phyloP scores from a whole-genome alignment of 495 filamentous ascomycete species.

The Penicillium verhagenii region DNA sequence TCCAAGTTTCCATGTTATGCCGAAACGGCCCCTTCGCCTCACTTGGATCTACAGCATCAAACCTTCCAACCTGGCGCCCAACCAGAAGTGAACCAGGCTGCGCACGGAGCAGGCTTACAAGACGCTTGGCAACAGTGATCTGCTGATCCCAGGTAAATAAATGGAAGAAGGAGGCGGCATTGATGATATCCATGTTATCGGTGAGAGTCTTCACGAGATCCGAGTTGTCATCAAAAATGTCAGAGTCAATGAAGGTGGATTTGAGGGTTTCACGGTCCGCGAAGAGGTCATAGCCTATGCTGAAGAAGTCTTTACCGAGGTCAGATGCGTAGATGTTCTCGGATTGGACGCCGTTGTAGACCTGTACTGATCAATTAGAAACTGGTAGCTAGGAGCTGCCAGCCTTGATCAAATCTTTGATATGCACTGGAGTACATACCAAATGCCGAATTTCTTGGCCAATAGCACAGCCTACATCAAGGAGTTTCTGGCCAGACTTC shows the following conservation, averaged over 20 bases:
- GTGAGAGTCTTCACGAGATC: constrained; percentile 31
- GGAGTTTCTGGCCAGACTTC: constrained; percentile 31
- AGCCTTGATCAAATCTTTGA: no score
- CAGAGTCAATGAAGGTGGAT: constrained; percentile 46
- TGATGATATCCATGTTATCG: constrained; percentile 54
- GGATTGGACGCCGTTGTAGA: constrained; percentile 28
- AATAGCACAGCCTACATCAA: constrained; percentile 44
- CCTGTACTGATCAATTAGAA: constrained; percentile 8
- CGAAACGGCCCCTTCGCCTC: constrained; percentile 28
- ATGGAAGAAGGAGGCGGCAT: constrained; percentile 57
- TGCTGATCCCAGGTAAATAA: constrained; percentile 58
- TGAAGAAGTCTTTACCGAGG: constrained; percentile 36
- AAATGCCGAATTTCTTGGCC: constrained; percentile 41
- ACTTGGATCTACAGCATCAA: constrained; percentile 26
- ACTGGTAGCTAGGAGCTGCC: neutral
- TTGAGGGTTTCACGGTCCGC: constrained; percentile 40
- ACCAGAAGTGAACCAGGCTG: constrained; percentile 45
- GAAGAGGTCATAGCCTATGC: constrained; percentile 51
- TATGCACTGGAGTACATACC: constrained; percentile 10
- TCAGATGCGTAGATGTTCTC: constrained; percentile 42
- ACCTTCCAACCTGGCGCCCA: constrained; percentile 47
- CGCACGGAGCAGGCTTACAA: constrained; percentile 46
- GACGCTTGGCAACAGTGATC: constrained; percentile 40
- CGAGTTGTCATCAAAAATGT: constrained; percentile 51
- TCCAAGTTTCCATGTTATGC: constrained; percentile 46